A percentile compares a stretch with the other conserved stretches of the same genome.
These are phyloP conservation scores for Piper betle DNA, from an alignment of 164 flowering plant species.

Conservation along the genomic window DNA sequence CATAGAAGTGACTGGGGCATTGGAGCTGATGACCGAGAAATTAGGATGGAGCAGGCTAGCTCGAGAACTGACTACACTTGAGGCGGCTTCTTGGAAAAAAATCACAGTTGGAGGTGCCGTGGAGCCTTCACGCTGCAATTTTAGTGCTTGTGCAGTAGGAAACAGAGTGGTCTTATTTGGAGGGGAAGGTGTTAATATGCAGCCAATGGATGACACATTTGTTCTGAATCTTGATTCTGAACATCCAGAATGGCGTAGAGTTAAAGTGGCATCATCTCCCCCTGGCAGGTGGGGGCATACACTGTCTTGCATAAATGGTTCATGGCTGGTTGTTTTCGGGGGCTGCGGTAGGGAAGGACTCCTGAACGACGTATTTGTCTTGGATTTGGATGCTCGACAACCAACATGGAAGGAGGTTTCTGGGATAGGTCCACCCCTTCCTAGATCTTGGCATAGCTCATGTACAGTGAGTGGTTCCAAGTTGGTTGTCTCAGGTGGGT, in stretches of 20 bases:
- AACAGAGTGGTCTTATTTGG: constrained; percentile 77
- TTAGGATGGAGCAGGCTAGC: constrained; percentile 80
- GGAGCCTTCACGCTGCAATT: constrained; percentile 82
- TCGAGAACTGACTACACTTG: constrained; percentile 74
- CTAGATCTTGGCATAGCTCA: constrained; percentile 90
- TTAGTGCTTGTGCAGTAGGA: constrained; percentile 83
- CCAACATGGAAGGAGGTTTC: constrained; percentile 78
- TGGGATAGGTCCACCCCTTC: constrained; percentile 64
- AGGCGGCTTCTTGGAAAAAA: constrained; percentile 81
- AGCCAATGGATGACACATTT: constrained; percentile 89
- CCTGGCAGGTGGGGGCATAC: constrained; percentile 97
- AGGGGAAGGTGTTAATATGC: constrained; percentile 86
- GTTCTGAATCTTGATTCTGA: constrained; percentile 66
- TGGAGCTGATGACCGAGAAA: constrained; percentile 57
- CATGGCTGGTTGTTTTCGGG: constrained; percentile 78
- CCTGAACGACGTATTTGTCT: constrained; percentile 75
- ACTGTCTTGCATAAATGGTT: constrained; percentile 60
- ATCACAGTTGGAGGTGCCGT: constrained; percentile 71
- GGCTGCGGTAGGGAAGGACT: constrained; percentile 78
- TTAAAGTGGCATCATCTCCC: constrained; percentile 64
- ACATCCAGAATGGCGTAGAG: constrained; percentile 60
- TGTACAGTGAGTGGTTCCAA: constrained; percentile 78
- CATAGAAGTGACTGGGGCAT: constrained; percentile 57
- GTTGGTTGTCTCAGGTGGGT: constrained; percentile 79
- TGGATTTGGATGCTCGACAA: constrained; percentile 75